These are phyloP conservation scores for Botrytis fragariae DNA, from an alignment of 2,329 filamentous ascomycete species.

Conservation along the genomic window DNA sequence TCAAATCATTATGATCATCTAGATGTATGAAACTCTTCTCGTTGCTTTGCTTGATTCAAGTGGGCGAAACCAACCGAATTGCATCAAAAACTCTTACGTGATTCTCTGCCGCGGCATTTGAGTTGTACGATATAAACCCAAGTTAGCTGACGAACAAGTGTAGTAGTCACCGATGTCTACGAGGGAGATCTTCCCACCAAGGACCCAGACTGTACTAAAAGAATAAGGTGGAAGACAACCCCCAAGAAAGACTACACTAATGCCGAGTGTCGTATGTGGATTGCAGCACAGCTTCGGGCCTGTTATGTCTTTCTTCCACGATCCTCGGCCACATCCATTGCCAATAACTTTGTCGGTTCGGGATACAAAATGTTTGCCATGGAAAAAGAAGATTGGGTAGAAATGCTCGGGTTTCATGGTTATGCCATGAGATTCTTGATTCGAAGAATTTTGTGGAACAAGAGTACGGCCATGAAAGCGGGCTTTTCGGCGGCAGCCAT, in stretches of 20 bases:
- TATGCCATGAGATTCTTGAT: not conserved
- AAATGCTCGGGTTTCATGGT: not conserved
- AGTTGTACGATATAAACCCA: not conserved
- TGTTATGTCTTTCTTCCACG: not conserved
- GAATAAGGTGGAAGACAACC: not conserved
- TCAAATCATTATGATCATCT: not conserved
- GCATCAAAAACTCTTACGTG: not conserved
- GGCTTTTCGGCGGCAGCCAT: not conserved
- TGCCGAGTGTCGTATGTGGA: not conserved
- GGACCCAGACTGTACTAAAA: not conserved
- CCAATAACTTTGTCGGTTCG: not conserved
- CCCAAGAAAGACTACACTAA: not conserved
- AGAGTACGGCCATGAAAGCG: not conserved
- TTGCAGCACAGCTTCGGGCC: not conserved
- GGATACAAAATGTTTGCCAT: not conserved
- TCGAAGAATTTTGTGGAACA: slow-evolving; percentile 4
- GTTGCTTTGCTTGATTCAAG: too few relatives aligned
- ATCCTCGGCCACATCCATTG: not conserved
- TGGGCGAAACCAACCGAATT: not conserved
- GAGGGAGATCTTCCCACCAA: not conserved
- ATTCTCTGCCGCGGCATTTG: not conserved
- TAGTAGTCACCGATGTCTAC: not conserved
- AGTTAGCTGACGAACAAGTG: not conserved
- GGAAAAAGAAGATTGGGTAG: slow-evolving; percentile 6
- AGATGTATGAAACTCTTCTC: not conserved